Evolutionary conservation across 176 grass and related monocot species (phyloP).

Genomic region (Carex littledalei): DNA sequence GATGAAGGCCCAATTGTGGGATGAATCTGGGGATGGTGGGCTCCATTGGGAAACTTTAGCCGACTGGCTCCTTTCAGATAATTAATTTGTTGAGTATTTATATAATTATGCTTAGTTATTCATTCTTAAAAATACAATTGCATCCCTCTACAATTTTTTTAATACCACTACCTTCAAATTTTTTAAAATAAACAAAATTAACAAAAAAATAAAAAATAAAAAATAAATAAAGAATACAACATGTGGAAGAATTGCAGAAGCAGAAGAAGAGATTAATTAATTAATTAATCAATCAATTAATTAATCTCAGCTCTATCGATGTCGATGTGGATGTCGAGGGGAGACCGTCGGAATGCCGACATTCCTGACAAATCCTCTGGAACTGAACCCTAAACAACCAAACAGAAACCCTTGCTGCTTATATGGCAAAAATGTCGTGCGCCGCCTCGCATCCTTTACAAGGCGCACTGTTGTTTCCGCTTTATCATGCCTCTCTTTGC

Average conservation of each 20-base stretch:
- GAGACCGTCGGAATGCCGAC: neutral
- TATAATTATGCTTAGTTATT: no score
- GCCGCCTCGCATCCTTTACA: constrained; percentile 23
- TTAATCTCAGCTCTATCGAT: neutral
- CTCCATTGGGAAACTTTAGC: neutral
- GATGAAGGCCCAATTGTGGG: neutral
- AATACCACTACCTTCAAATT: neutral
- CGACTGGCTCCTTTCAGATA: constrained; percentile 9
- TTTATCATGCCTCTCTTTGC: constrained; percentile 21
- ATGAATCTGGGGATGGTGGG: neutral
- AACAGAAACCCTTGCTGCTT: constrained; percentile 22
- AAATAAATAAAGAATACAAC: neutral
- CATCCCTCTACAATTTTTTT: neutral
- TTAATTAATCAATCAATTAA: no score
- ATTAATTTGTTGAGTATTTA: neutral
- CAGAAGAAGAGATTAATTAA: neutral
- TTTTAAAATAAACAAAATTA: neutral
- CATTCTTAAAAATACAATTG: no score
- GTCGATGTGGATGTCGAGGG: neutral
- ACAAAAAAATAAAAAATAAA: neutral
- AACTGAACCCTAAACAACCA: constrained; percentile 30
- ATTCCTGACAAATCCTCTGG: constrained; percentile 10
- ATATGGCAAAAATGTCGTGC: constrained; percentile 30
- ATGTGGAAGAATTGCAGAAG: neutral
- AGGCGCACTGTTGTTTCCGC: neutral